Evolutionary conservation across 2,329 filamentous ascomycete species (phyloP).

Genomic region (Fusarium sp.): DNA sequence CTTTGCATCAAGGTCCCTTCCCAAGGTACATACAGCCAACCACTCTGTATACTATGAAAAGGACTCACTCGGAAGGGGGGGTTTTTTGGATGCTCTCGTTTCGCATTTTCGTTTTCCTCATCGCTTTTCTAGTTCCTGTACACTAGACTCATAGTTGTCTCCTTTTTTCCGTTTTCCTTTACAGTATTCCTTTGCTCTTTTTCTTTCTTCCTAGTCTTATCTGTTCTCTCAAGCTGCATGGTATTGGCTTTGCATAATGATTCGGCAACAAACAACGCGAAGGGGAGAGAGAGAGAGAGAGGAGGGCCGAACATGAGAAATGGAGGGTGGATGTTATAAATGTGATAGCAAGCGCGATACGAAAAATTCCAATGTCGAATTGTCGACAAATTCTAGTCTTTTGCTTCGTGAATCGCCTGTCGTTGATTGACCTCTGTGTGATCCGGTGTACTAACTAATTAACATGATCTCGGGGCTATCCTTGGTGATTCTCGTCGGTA

Average conservation of each 20-base stretch:
- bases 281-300: background rate
- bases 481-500: background rate
- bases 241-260: conserved; percentile 34
- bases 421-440: background rate
- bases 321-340: conserved; percentile 19
- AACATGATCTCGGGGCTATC: background rate
- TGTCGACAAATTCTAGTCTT: background rate
- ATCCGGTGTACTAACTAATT: background rate
- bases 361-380: conserved; percentile 31
- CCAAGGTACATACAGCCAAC: conserved; percentile 37
- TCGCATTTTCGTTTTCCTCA: background rate
- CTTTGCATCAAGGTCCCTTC: conserved; percentile 14
- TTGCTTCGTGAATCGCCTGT: background rate
- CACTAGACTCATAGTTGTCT: conserved; percentile 32
- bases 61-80: conserved; percentile 27
- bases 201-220: background rate
- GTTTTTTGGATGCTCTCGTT: conserved; percentile 39
- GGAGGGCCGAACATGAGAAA: conserved; percentile 18
- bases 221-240: conserved; percentile 28
- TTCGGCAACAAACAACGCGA: conserved; percentile 22
- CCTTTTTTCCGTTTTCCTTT: conserved; percentile 3
- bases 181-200: conserved; percentile 7
- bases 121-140: conserved; percentile 31
- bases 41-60: conserved; percentile 41
- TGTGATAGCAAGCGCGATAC: conserved; percentile 23